These are phyloP conservation scores for Picea abies DNA, from an alignment of 83 land plant genomes.

Conservation along the genomic window DNA sequence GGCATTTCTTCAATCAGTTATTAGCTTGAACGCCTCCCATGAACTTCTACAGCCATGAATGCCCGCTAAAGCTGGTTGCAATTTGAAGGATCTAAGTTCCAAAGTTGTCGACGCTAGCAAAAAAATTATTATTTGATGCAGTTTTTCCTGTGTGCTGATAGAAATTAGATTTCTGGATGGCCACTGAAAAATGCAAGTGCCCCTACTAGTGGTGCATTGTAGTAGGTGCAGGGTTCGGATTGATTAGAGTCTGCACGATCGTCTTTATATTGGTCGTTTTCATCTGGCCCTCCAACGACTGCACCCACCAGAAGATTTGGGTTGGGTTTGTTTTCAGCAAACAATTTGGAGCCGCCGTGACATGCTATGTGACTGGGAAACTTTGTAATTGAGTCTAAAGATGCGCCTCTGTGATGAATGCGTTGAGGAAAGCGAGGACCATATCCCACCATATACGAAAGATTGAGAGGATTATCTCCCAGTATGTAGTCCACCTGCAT, in stretches of 20 bases:
- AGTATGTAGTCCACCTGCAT: constrained; percentile 74
- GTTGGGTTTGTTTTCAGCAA: constrained; percentile 54
- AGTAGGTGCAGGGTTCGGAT: constrained; percentile 86
- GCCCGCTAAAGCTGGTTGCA: too few species aligned
- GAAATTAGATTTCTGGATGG: too few species aligned
- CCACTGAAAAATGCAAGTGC: constrained; percentile 54
- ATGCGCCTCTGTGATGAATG: constrained; percentile 68
- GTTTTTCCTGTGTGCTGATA: too few species aligned
- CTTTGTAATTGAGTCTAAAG: constrained; percentile 10
- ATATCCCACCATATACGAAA: constrained; percentile 83
- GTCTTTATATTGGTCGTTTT: constrained; percentile 62
- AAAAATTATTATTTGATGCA: too few species aligned
- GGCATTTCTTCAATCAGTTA: too few species aligned
- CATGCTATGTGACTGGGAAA: constrained; percentile 27
- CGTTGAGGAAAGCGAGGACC: constrained; percentile 51
- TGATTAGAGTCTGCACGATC: constrained; percentile 62
- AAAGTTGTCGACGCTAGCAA: too few species aligned
- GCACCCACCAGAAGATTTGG: constrained; percentile 86
- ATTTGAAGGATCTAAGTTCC: too few species aligned
- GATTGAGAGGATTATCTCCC: constrained; percentile 55
- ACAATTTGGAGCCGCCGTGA: constrained; percentile 55
- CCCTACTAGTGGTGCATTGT: constrained; percentile 92
- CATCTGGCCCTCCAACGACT: constrained; percentile 83
- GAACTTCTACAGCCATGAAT: too few species aligned
- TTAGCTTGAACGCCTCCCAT: too few species aligned